Evolutionary conservation across 495 filamentous ascomycete species (phyloP), one percentile per base, ranked within the genome.

Genomic region (Chaetomium fimeti): DNA sequence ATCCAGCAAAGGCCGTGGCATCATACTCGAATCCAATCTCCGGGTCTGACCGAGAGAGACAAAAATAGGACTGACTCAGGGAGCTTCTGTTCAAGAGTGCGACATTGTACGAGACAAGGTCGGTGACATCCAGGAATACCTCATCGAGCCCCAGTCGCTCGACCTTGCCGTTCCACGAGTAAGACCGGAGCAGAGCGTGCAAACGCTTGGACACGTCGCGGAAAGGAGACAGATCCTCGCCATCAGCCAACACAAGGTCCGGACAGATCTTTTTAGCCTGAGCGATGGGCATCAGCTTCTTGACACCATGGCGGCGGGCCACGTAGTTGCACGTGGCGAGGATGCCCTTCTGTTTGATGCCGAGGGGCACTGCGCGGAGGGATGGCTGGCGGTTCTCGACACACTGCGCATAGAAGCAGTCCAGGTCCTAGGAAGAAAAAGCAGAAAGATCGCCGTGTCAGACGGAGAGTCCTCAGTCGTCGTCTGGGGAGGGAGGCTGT

Each of bases 291-390:
- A 92, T 89, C 32, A 97, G 80, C 78, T 98, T 97, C 76, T 82
- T 82, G 45, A 97, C 80, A 28, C 93, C 93, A 40, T 86, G 79
- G 22, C 73, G 71, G 7, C 93, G 85, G 8, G 93, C 93, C 71
- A 89, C 91, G 73, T 97, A 97, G 76, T 98, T 97, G 82, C 92
- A 96, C 5, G 93, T 98, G 49, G 92, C 93, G 28, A 97, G 84
- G 51, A 97, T 96, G 69, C 91, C 88, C 77, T 97, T 97, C 72
- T 86, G 82, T 71, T 81, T 78, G 61, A 85, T 75, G 28, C 78
- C 83, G 51, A 97, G 77, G 11, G 92, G 91, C 47, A 88, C 75
- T 1, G 83, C 77, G 66, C 86, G 92, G 65, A 96, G 79, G 0
- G 81, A 75, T 1, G 93, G 91, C 67, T 89, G 87, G 67, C 89